These are phyloP conservation scores for Colletotrichum costaricense DNA, from an alignment of 2,329 filamentous ascomycete genomes.

Conservation along the genomic window DNA sequence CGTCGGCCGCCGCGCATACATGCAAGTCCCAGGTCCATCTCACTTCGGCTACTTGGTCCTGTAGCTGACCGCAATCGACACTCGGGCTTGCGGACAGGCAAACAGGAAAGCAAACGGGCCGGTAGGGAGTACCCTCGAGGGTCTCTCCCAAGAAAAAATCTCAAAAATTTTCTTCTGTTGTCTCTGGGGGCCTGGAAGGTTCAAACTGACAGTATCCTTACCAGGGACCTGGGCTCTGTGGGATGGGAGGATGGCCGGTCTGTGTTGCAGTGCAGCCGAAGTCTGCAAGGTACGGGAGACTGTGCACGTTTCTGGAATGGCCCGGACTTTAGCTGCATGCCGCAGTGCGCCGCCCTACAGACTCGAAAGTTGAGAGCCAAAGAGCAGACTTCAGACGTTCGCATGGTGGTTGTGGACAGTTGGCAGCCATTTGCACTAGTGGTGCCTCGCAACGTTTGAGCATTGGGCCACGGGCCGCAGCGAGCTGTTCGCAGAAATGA, in stretches of 20 bases:
- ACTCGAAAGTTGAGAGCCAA: neutral
- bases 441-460: conserved; percentile 13
- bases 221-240: conserved; percentile 31
- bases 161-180: neutral
- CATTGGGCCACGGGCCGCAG: conserved; percentile 18
- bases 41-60: conserved; percentile 8
- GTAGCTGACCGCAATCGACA: conserved; percentile 6
- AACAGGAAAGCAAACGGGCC: conserved; percentile 1
- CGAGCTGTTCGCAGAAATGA: conserved; percentile 1
- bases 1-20: conserved; percentile 11
- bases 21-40: neutral
- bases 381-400: neutral
- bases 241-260: conserved; percentile 12
- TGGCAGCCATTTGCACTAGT: conserved; percentile 1
- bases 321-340: conserved; percentile 18
- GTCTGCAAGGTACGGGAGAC: conserved; percentile 34
- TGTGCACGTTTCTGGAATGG: conserved; percentile 29
- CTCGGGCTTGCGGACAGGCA: neutral
- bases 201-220: neutral
- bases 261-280: conserved; percentile 31
- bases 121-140: neutral
- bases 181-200: neutral
- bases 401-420: conserved; percentile 10
- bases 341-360: conserved; percentile 4
- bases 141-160: neutral